Base-by-base conservation (phyloP, 345 rosid species). In the Eucalyptus polyanthemos region DNA sequence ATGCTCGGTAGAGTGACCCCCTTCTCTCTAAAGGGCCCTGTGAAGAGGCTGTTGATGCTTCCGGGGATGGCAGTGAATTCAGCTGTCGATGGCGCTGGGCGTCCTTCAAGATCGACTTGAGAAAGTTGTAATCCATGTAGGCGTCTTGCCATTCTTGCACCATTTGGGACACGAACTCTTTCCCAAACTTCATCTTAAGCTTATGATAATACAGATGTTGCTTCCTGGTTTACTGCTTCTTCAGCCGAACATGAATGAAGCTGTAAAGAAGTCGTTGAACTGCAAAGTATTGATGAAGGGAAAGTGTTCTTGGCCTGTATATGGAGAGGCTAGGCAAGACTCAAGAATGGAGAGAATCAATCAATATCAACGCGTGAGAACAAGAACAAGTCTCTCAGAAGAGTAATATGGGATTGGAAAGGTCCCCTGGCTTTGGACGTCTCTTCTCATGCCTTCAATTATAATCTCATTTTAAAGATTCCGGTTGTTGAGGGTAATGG, bases 101-200 rank as follows among this genome's bases (percentile, higher is more conserved):
- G 37, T 94, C 90, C 88, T 87, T 67, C 6, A 95, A 17, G 88
- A 94, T 86, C 69, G 91, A 89, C 90, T 94, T 94, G 62, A 96
- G 91, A 24, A 94, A 95, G 88, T 90, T 89, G 80, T 95, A 95
- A 87, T 96, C 96, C 93, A 94, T 56, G 50, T 94, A 95, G 25
- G 97, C 97, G 72, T 93, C 96, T 13, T 93, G 92, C 97, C 98
- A 96, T 88, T 96, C 97, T 0, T 95, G 96, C 60, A 95, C 98
- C 93, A 89, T 96, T 92, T 93, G 94, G 85, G 91, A 92, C 94
- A 93, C 94, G 53, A 92, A 95, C 56, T 92, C 89, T 88, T 95
- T 96, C 14, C 96, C 95, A 16, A 94, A 96, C 90, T 93, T 94
- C 98, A 95, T 95, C 62, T 89, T 45, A 14, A 25, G 34, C 31